phyloP scores from a whole-genome alignment of 176 grass and related monocot species.

The Triticum aestivum region IWGSC_CS_RefSeq_v2.1 NC_057801.1:688733068-688733567 shows the following conservation, averaged over 20 bases:
- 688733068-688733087: neutral
- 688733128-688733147: neutral
- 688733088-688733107: too few relatives aligned
- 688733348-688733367: neutral
- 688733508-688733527: conserved; percentile 64
- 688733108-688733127: neutral
- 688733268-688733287: conserved; percentile 29
- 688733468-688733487: conserved; percentile 42
- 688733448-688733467: neutral
- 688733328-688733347: conserved; percentile 12
- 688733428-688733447: conserved; percentile 30
- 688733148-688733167: conserved; percentile 3
- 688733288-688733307: neutral
- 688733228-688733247: conserved; percentile 61
- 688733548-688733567: conserved; percentile 88
- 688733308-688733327: neutral
- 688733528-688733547: conserved; percentile 59
- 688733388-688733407: conserved; percentile 2
- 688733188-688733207: conserved; percentile 16
- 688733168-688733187: conserved; percentile 2
- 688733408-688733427: neutral
- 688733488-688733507: conserved; percentile 49
- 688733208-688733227: conserved; percentile 12
- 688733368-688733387: neutral
- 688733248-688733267: conserved; percentile 33